Evolutionary conservation across 495 filamentous ascomycete genomes (phyloP).

Genomic region (Aspergillus biplanus): DNA sequence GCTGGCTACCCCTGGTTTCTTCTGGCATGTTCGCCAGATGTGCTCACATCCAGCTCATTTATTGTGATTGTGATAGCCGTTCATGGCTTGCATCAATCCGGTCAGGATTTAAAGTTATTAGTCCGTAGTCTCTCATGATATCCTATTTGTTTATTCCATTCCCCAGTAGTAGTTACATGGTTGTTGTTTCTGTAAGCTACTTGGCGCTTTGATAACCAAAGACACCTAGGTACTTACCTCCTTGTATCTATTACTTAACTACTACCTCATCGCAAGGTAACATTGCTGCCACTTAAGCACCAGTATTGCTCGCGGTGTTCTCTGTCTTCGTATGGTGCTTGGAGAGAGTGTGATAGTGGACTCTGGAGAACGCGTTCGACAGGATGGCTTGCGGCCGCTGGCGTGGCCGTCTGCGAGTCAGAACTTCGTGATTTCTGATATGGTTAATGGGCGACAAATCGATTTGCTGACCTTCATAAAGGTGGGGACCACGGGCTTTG

Average conservation of each 20-base stretch:
- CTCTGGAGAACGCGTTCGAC: slow-evolving; percentile 13
- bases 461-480: slow-evolving; percentile 17
- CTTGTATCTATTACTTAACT: background rate
- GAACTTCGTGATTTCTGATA: slow-evolving; percentile 13
- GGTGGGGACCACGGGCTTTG: slow-evolving; percentile 26
- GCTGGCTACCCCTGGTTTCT: background rate
- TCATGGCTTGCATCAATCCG: slow-evolving; percentile 18
- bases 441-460: slow-evolving; percentile 19
- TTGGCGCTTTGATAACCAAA: background rate
- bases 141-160: background rate
- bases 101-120: slow-evolving; percentile 25
- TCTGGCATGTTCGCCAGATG: background rate
- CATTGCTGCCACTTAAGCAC: slow-evolving; percentile 16
- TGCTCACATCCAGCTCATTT: background rate
- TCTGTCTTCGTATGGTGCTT: slow-evolving; percentile 6
- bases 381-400: slow-evolving; percentile 23
- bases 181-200: background rate
- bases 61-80: slow-evolving; percentile 4
- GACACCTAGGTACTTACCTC: background rate
- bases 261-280: background rate
- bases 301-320: slow-evolving; percentile 11
- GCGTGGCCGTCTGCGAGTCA: slow-evolving; percentile 31
- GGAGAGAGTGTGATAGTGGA: background rate
- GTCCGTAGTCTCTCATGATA: background rate
- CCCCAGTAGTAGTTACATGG: background rate